Conservation (phyloP, 352 stramenopile genomes). For the Phytophthora sojae region DNA sequence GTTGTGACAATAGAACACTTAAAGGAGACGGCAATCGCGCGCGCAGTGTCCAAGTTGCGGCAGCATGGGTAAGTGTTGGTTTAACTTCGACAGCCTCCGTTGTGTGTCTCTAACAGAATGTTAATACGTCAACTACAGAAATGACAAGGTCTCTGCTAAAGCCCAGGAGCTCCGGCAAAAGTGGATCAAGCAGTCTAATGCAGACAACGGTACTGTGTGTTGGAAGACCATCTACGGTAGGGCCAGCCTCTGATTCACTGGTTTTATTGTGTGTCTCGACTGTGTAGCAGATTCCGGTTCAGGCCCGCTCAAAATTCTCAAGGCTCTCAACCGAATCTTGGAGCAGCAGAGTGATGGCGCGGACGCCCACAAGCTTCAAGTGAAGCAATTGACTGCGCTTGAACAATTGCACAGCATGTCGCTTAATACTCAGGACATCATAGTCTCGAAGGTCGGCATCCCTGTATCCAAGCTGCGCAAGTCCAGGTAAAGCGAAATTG, state of each 20-base stretch:
- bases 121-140: slow-evolving; percentile 41
- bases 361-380: slow-evolving; percentile 44
- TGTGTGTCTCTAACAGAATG: background rate
- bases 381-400: slow-evolving; percentile 51
- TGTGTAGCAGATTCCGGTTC: slow-evolving; percentile 30
- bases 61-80: slow-evolving; percentile 64
- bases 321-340: slow-evolving; percentile 63
- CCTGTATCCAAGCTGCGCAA: slow-evolving; percentile 82
- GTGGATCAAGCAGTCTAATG: slow-evolving; percentile 74
- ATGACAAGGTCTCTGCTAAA: slow-evolving; percentile 80
- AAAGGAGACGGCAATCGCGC: slow-evolving; percentile 74
- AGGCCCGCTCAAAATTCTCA: slow-evolving; percentile 53
- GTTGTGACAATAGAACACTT: slow-evolving; percentile 66
- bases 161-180: slow-evolving; percentile 70
- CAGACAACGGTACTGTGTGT: slow-evolving; percentile 24
- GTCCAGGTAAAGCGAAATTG: slow-evolving; percentile 50
- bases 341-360: slow-evolving; percentile 49
- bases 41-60: slow-evolving; percentile 67
- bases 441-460: slow-evolving; percentile 82
- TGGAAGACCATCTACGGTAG: background rate
- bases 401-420: slow-evolving; percentile 72
- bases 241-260: background rate
- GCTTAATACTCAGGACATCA: slow-evolving; percentile 77
- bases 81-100: background rate
- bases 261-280: background rate